Percentiles rank a stretch among this genome's conserved stretches.
Evolutionary conservation across 2,329 filamentous ascomycete genomes (phyloP).

Genomic region (Penicillium capsulatum): DNA sequence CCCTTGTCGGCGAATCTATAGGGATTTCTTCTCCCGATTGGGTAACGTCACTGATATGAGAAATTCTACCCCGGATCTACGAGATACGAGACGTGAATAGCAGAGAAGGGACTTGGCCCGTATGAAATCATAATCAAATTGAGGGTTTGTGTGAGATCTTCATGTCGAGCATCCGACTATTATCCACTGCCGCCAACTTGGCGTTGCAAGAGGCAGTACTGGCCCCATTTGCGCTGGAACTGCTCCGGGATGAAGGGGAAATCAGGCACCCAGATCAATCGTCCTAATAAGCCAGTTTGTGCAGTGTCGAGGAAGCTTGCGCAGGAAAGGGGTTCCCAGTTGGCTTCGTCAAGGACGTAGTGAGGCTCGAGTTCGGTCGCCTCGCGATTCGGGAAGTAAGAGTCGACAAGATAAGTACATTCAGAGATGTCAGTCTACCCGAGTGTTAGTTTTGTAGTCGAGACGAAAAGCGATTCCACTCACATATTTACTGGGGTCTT

Average conservation of each 20-base stretch:
- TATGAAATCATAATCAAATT: no score
- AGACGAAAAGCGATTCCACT: conserved; percentile 25
- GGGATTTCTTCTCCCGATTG: conserved; percentile 38
- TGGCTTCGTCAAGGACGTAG: conserved; percentile 67
- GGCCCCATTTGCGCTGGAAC: conserved; percentile 74
- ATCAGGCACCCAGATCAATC: conserved; percentile 79
- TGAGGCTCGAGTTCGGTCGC: conserved; percentile 71
- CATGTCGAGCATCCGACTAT: no score
- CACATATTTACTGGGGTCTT: conserved; percentile 83
- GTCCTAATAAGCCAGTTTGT: conserved; percentile 66
- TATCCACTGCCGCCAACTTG: conserved; percentile 30
- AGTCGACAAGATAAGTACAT: conserved; percentile 85
- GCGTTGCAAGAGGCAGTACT: conserved; percentile 75
- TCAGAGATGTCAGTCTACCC: conserved; percentile 61
- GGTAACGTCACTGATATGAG: conserved; percentile 28
- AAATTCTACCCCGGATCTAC: conserved; percentile 11
- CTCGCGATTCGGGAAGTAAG: conserved; percentile 62
- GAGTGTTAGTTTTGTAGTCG: conserved; percentile 11
- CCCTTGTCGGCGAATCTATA: conserved; percentile 3
- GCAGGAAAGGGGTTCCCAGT: conserved; percentile 76
- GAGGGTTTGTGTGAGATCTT: no score
- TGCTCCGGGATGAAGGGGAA: conserved; percentile 63
- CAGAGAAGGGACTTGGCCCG: no score
- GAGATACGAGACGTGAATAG: conserved; percentile 4
- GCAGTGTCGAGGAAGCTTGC: conserved; percentile 74